Base-by-base conservation (phyloP, 257 asterid species). In the Thymus mandschuricus region DNA sequence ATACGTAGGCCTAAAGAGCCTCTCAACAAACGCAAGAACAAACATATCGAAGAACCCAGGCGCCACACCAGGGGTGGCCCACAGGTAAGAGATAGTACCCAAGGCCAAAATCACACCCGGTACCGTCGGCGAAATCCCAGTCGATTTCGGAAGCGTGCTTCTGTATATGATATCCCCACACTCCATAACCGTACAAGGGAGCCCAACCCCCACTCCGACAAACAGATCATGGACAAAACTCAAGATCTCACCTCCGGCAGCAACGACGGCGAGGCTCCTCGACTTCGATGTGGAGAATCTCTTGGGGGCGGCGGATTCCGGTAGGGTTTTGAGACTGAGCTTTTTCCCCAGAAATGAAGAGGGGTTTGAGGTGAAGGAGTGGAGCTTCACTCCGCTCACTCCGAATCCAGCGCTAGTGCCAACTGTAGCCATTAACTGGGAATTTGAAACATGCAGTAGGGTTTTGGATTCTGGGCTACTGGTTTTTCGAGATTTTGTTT, bases 21-120 rank as follows among this genome's bases (percentile, higher is more conserved):
- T 88, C 56, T 95, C 98, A 60, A 87, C 78, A 78, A 87, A 85
- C 69, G 97, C 94, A 78, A 95, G 99, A 71, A 95, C 92, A 84
- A 95, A 95, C 99, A 95, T 95, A 70, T 95, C 99, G 65, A 85
- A 95, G 80, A 89, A 92, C 1, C 98, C 98, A 83, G 97, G 99
- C n/a, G 98, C 99, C 30, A 95, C 96, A 77, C 98, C 99, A 51
- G 99, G 99, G 44, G 99, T 92, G 71, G 98, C 97, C 99, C 99
- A 95, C 34, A 95, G 83, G 76, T 92, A 95, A 48, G 98, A 95
- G 57, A 95, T 84, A 54, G 98, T 82, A 3, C 97, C 89, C 79
- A 89, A 10, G 58, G 98, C 98, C 68, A 95, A 85, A 81, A 95
- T 76, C 48, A 81, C 84, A 30, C 99, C 99, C 67, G 99, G 99